These are phyloP conservation scores for Musa beccarii DNA, from an alignment of 176 grass and related monocot species.

Conservation along the genomic window DNA sequence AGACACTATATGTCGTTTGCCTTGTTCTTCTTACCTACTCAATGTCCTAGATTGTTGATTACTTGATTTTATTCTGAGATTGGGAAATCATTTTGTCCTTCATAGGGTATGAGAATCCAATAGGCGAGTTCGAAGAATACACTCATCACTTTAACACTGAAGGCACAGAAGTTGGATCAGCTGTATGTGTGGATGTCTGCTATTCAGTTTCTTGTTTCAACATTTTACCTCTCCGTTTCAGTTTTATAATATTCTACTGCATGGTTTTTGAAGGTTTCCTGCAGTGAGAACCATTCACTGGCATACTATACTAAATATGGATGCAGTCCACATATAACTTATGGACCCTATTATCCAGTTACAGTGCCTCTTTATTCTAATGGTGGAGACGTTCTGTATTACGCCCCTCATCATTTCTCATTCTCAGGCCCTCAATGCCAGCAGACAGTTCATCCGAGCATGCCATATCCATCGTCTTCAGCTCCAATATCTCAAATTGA, in stretches of 20 bases:
- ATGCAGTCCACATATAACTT: conserved; percentile 80
- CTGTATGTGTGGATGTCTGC: conserved; percentile 44
- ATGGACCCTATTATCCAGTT: conserved; percentile 81
- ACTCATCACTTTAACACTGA: conserved; percentile 54
- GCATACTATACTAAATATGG: conserved; percentile 81
- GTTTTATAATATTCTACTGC: conserved; percentile 17
- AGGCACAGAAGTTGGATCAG: conserved; percentile 54
- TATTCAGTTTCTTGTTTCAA: neutral
- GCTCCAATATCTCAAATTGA: conserved; percentile 62
- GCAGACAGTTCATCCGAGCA: conserved; percentile 55
- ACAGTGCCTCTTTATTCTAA: conserved; percentile 55
- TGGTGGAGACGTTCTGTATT: conserved; percentile 74
- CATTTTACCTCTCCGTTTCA: conserved; percentile 7
- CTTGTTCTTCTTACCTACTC: neutral
- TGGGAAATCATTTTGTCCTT: conserved; percentile 6
- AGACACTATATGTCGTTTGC: neutral
- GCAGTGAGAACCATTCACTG: conserved; percentile 73
- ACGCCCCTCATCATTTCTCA: conserved; percentile 83
- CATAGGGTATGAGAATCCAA: conserved; percentile 47
- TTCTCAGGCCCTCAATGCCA: conserved; percentile 87
- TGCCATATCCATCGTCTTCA: conserved; percentile 58
- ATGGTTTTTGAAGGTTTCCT: conserved; percentile 42
- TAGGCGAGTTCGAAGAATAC: conserved; percentile 42
- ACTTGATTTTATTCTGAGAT: neutral
- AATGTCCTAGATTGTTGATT: neutral